These are phyloP conservation scores for Monosporascus sp. DNA, from an alignment of 2,329 filamentous ascomycete genomes.

Conservation along the genomic window DNA sequence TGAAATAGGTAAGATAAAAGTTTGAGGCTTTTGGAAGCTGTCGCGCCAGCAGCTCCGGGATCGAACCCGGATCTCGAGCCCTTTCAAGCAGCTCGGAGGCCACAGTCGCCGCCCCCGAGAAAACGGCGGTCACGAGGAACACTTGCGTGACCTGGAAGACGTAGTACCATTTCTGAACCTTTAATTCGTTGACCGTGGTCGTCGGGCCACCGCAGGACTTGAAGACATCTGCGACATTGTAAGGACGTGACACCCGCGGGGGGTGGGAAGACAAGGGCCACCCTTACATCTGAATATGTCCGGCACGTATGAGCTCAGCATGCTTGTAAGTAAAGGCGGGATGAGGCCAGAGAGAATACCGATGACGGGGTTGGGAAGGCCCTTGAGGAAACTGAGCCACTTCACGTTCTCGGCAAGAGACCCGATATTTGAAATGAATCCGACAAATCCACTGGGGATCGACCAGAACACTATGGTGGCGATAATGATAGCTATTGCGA, in stretches of 20 bases:
- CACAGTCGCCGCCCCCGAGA: conserved; percentile 49
- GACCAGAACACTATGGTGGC: conserved; percentile 83
- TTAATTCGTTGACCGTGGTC: conserved; percentile 65
- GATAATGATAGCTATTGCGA: conserved; percentile 62
- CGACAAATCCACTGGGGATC: conserved; percentile 70
- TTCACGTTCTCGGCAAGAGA: conserved; percentile 58
- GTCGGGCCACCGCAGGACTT: conserved; percentile 68
- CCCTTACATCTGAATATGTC: conserved; percentile 63
- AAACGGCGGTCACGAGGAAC: conserved; percentile 75
- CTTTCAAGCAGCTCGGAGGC: conserved; percentile 17
- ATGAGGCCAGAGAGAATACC: conserved; percentile 80
- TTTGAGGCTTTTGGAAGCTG: conserved; percentile 66
- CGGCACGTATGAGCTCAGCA: conserved; percentile 79
- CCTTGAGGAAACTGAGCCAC: conserved; percentile 68
- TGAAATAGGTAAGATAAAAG: conserved; percentile 74
- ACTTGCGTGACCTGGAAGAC: conserved; percentile 77
- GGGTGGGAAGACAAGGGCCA: background rate
- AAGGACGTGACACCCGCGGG: background rate
- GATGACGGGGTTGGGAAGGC: conserved; percentile 62
- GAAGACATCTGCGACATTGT: conserved; percentile 50
- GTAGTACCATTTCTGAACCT: conserved; percentile 76
- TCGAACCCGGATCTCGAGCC: conserved; percentile 20
- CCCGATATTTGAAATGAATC: conserved; percentile 77
- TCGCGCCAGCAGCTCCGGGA: conserved; percentile 50
- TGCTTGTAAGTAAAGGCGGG: conserved; percentile 70